Conservation (phyloP, 192 early-diverging fungal genomes). For the Geosiphon pyriformis region DNA sequence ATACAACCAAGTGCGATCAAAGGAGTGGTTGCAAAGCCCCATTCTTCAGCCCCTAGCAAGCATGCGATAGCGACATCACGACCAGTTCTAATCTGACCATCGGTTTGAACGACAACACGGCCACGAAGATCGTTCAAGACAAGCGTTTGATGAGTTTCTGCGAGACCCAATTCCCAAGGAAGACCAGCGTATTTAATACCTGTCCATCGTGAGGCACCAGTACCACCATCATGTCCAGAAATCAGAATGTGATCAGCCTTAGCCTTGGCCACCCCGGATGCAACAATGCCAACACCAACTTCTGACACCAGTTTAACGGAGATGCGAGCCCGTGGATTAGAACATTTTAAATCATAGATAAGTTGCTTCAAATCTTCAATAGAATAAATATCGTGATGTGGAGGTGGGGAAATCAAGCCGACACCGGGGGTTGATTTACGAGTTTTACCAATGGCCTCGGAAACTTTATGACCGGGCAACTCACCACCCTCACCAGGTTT, state of each 20-base stretch:
- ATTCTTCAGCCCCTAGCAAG: constrained; percentile 97
- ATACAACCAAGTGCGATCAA: constrained; percentile 95
- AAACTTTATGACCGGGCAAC: constrained; percentile 67
- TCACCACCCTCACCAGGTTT: constrained; percentile 96
- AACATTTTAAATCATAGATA: constrained; percentile 95
- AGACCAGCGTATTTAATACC: constrained; percentile 98
- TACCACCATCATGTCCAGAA: constrained; percentile 97
- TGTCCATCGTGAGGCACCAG: constrained; percentile 94
- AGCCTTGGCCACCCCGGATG: constrained; percentile 95
- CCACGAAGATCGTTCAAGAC: constrained; percentile 96
- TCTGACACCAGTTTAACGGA: constrained; percentile 97
- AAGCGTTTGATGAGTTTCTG: constrained; percentile 98
- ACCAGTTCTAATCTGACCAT: constrained; percentile 97
- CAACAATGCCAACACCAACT: constrained; percentile 96
- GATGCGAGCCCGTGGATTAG: constrained; percentile 86
- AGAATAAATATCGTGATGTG: constrained; percentile 99
- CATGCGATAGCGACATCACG: constrained; percentile 96
- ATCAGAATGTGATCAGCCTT: constrained; percentile 94
- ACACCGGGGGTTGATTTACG: constrained; percentile 94
- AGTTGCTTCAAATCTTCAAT: constrained; percentile 99
- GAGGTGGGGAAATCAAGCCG: constrained; percentile 93
- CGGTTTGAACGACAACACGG: constrained; percentile 93
- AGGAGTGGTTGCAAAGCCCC: constrained; percentile 98
- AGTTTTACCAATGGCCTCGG: constrained; percentile 72
- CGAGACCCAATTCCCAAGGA: constrained; percentile 97